Evolutionary conservation across 108 stramenopile genomes (phyloP), one percentile per base, ranked within the genome.

Genomic region (Cyclostephanos tholiformis): DNA sequence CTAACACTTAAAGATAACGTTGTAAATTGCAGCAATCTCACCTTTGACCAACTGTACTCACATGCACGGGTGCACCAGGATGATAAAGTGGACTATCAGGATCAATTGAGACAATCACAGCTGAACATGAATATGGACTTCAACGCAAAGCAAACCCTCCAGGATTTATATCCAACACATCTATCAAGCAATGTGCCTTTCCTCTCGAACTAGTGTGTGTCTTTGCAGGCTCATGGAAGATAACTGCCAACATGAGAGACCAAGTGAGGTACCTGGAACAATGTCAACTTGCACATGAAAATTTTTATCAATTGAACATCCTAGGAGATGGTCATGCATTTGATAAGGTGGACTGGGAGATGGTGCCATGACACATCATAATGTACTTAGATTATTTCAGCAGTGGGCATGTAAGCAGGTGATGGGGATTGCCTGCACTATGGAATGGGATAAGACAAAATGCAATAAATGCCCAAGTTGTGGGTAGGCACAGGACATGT

Each of bases 51-150:
- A 25, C 1, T 17, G 8, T 61, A 49, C 46, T 12, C 8, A 1
- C 59, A 71, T 61, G 70, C 62, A 8, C 17, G 19, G 22, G 70
- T 60, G 4, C 70, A 71, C 62, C 70, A 71, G 25, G 70, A 71
- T 32, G 70, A 71, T 9, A 36, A 13, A 19, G 30, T 46, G 30
- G 6, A 1, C 4, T 72, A 63, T 30, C 14, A 27, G 8, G 1
- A 63, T 6, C 35, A 51, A 19, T 2, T 14, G 5, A 6, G 71
- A 0, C 26, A 9, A 26, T 26, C 1, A n/a, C n/a, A n/a, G n/a
- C n/a, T n/a, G n/a, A n/a, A n/a, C n/a, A n/a, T n/a, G n/a, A n/a
- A n/a, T n/a, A 43, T 25, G 46, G 50, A 63, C 6, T 36, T 25
- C 0, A 12, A 7, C 7, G 71, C 61, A 30, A 72, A 63, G 56